A percentile compares a stretch with the other conserved stretches of the same genome.
Conservation (phyloP, 2,329 filamentous ascomycete genomes). For the Penicillium sclerotigenum region DNA sequence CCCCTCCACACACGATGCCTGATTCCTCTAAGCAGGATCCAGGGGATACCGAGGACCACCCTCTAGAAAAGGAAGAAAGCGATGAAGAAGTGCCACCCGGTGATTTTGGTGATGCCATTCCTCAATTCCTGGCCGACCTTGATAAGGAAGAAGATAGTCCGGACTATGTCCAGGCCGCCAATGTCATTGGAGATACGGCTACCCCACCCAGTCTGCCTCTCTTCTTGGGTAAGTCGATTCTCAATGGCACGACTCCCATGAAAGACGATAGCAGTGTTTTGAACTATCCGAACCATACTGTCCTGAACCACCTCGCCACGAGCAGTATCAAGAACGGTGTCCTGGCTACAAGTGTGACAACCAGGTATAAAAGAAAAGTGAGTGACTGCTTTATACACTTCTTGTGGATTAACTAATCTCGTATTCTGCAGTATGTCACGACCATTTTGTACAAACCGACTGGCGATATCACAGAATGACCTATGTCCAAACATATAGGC, state of each 20-base stretch:
- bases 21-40: conserved; percentile 41
- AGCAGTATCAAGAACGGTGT: conserved; percentile 98
- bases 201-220: conserved; percentile 81
- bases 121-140: conserved; percentile 77
- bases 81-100: conserved; percentile 56
- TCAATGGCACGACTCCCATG: conserved; percentile 86
- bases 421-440: conserved; percentile 68
- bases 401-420: conserved; percentile 6
- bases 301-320: conserved; percentile 92
- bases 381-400: neutral
- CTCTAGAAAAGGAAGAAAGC: conserved; percentile 42
- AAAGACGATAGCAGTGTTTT: conserved; percentile 98
- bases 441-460: conserved; percentile 97
- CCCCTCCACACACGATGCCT: conserved; percentile 45
- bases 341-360: conserved; percentile 90
- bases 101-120: conserved; percentile 70
- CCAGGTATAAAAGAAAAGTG: conserved; percentile 88
- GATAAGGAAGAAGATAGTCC: conserved; percentile 78
- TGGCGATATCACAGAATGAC: conserved; percentile 38
- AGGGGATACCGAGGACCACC: conserved; percentile 19
- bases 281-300: conserved; percentile 94
- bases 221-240: conserved; percentile 88
- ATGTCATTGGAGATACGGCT: conserved; percentile 74
- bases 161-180: conserved; percentile 69
- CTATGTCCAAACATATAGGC: neutral